These are phyloP conservation scores for Sphagnurus paluster DNA, from an alignment of 1,284 basidiomycete genomes.

Conservation along the genomic window DNA sequence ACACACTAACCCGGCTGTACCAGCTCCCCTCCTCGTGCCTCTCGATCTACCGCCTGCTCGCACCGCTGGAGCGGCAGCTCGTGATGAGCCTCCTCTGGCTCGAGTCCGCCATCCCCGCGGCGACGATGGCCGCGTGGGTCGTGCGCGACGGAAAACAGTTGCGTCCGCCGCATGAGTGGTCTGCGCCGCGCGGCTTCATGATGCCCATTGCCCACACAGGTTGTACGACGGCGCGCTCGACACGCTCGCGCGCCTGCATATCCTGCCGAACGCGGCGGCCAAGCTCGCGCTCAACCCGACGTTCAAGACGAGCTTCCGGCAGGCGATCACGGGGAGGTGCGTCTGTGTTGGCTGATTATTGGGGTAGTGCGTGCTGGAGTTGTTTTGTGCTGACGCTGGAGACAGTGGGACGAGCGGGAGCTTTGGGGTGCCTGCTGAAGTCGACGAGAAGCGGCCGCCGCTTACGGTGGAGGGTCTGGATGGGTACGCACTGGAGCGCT, in stretches of 20 bases:
- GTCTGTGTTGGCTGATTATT: not conserved
- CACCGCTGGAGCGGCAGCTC: constrained; percentile 86
- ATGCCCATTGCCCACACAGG: constrained; percentile 40
- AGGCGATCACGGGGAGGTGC: constrained; percentile 92
- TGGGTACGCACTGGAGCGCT: constrained; percentile 85
- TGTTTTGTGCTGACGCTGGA: constrained; percentile 13
- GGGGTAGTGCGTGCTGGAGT: no score
- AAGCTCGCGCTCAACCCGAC: constrained; percentile 73
- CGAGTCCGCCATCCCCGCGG: constrained; percentile 68
- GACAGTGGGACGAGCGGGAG: constrained; percentile 84
- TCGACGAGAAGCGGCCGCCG: constrained; percentile 55
- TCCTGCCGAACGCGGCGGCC: constrained; percentile 61
- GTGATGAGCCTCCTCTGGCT: constrained; percentile 94
- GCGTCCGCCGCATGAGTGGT: constrained; percentile 25
- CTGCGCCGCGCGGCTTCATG: constrained; percentile 14
- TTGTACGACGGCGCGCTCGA: constrained; percentile 70
- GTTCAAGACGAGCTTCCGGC: constrained; percentile 80
- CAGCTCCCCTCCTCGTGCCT: constrained; percentile 90
- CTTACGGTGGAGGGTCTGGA: constrained; percentile 72
- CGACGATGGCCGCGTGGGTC: constrained; percentile 85
- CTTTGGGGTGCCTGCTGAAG: constrained; percentile 84
- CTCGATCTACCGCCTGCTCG: constrained; percentile 93
- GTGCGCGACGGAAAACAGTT: constrained; percentile 75
- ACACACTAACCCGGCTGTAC: constrained; percentile 83
- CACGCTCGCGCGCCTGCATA: constrained; percentile 73